Percentiles rank a stretch among this genome's conserved stretches.
Evolutionary conservation across 2,329 filamentous ascomycete species (phyloP).

Genomic region (Microascus cirrosus): DNA sequence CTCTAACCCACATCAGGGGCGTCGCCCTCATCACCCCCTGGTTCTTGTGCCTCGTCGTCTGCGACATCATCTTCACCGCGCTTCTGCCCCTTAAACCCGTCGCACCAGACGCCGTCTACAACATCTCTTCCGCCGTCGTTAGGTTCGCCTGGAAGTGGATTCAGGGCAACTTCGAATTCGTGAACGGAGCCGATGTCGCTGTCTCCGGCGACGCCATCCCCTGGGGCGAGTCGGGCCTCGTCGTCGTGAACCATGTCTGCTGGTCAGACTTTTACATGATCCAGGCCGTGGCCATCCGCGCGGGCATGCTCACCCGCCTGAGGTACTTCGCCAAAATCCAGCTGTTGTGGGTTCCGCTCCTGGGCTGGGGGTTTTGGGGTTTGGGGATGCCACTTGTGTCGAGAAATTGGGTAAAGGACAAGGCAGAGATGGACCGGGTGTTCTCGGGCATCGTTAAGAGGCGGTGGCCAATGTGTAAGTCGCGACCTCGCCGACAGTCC

Average conservation of each 20-base stretch:
- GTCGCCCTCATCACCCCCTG: constrained; percentile 34
- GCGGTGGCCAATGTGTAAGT: constrained; percentile 46
- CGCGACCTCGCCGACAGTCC: background rate
- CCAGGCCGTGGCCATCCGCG: constrained; percentile 40
- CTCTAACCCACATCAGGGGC: constrained; percentile 28
- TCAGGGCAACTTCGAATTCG: constrained; percentile 41
- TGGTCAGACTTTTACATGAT: constrained; percentile 58
- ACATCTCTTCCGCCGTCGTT: constrained; percentile 42
- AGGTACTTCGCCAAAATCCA: constrained; percentile 53
- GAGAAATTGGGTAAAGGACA: constrained; percentile 46
- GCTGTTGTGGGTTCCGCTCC: constrained; percentile 45
- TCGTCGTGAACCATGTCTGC: constrained; percentile 47
- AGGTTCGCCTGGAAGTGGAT: constrained; percentile 45
- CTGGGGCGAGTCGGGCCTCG: constrained; percentile 44
- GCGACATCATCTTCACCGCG: constrained; percentile 37
- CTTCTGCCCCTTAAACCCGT: constrained; percentile 34
- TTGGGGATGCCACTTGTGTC: constrained; percentile 55
- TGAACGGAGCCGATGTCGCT: constrained; percentile 41
- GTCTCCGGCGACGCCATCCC: constrained; percentile 41
- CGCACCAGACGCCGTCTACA: constrained; percentile 38
- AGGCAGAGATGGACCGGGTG: constrained; percentile 42
- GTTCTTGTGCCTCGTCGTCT: constrained; percentile 37
- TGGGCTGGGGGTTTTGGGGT: constrained; percentile 54
- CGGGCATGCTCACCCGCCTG: constrained; percentile 49
- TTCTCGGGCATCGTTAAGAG: constrained; percentile 40